Base-by-base conservation (phyloP, 257 asterid species). In the Penstemon eatonii region DNA sequence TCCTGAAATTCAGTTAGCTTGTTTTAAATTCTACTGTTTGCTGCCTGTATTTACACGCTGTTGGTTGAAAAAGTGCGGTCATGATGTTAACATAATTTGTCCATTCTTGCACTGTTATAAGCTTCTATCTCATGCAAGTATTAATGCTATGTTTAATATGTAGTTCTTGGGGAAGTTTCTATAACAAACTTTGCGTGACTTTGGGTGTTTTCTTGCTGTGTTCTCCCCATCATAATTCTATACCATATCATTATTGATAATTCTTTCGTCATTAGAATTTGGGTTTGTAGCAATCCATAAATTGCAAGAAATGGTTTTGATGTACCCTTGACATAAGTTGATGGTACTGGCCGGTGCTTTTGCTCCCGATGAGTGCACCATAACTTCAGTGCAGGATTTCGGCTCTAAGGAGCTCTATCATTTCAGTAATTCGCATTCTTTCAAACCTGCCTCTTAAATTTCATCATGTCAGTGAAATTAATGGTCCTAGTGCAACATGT, bases 1-100 rank as follows among this genome's bases (percentile, higher is more conserved):
- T 64, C 39, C 13, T 51, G 62, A 43, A 61, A 66, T 65, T n/a
- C 51, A 39, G 19, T 19, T 56, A 43, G 68, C 67, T 46, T 60
- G 38, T 73, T 67, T 65, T 55, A 63, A 9, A 36, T 63, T 63
- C 7, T 13, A 13, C 39, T 65, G 38, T 45, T 55, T 19, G 19
- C 74, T 66, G 52, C 57, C 73, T 63, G 61, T 11, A 33, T 60
- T 49, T 55, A 56, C 49, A 39, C 66, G 57, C 75, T 38, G 39
- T 66, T 56, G 38, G 63, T 58, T 54, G 61, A 7, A 55, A 62
- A 66, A 53, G 19, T 49, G 25, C 62, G 64, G 64, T 44, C 19
- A 6, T 50, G 58, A 39, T 56, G 45, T 43, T 61, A 38, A 61
- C 60, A 5, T 43, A 52, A 54, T 8, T 53, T 37, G 41, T 67